These are phyloP conservation scores for Paecilomyces formosus DNA, from an alignment of 2,329 filamentous ascomycete genomes.

Conservation along the genomic window DNA sequence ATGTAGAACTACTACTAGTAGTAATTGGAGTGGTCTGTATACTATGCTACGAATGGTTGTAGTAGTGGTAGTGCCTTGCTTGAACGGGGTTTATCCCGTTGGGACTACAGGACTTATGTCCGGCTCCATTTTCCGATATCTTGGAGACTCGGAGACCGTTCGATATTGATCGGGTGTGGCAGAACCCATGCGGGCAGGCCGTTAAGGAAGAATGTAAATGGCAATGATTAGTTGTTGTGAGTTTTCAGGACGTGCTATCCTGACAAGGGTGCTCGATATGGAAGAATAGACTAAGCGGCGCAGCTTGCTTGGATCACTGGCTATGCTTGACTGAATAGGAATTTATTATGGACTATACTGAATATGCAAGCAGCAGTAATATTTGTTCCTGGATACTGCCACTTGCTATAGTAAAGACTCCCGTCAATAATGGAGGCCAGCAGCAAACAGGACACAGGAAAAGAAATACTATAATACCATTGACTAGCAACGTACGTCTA, in stretches of 20 bases:
- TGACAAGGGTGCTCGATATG: no score
- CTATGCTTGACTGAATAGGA: no score
- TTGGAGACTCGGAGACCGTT: neutral
- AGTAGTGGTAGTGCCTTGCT: no score
- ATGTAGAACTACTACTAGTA: no score
- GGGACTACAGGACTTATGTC: neutral
- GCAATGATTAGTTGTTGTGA: neutral
- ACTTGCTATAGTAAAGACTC: neutral
- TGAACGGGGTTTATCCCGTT: neutral
- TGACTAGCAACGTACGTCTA: neutral
- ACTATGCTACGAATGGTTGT: no score
- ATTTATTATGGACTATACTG: no score
- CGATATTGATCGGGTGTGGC: neutral
- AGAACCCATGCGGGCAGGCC: neutral
- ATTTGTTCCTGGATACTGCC: neutral
- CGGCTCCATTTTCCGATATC: neutral
- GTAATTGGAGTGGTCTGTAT: no score
- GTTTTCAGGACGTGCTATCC: neutral
- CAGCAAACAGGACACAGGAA: no score
- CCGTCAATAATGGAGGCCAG: no score
- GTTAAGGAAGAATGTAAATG: neutral
- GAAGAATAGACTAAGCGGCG: neutral
- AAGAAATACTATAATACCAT: no score
- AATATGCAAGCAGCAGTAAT: neutral
- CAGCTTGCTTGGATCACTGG: neutral